Conservation (phyloP, 805 yeast genomes). For the Metschnikowia reukaufii region DNA sequence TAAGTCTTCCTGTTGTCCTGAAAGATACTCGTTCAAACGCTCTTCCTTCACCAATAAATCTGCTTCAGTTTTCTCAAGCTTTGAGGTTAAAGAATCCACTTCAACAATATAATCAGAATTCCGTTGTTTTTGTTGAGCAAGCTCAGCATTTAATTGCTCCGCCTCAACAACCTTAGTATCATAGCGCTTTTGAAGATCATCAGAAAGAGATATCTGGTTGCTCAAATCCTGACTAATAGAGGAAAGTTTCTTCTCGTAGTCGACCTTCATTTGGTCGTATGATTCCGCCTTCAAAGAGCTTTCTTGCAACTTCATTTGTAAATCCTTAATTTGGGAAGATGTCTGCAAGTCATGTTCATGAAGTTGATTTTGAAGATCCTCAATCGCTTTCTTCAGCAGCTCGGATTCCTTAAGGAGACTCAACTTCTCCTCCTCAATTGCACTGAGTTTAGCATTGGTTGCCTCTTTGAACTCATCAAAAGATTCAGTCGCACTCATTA, state of each 20-base stretch:
- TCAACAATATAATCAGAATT: neutral
- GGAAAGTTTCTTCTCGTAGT: constrained; percentile 31
- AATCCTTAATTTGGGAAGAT: constrained; percentile 15
- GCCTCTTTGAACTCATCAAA: constrained; percentile 44
- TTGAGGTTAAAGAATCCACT: constrained; percentile 6
- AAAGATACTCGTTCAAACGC: constrained; percentile 22
- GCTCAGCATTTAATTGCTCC: constrained; percentile 14
- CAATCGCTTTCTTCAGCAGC: constrained; percentile 10
- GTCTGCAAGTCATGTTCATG: constrained; percentile 6
- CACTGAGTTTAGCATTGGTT: constrained; percentile 22
- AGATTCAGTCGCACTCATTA: constrained; percentile 51
- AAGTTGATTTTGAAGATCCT: constrained; percentile 7
- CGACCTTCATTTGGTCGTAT: constrained; percentile 33
- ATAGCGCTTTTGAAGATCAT: constrained; percentile 53
- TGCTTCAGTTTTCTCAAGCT: constrained; percentile 23
- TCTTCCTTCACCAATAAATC: constrained; percentile 47
- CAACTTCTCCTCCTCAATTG: constrained; percentile 27
- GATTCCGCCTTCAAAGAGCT: constrained; percentile 34
- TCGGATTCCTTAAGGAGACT: constrained; percentile 22
- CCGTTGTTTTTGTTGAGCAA: constrained; percentile 13
- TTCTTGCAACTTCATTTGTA: constrained; percentile 24
- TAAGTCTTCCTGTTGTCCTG: constrained; percentile 34
- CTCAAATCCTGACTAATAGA: constrained; percentile 32
- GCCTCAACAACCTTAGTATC: constrained; percentile 23
- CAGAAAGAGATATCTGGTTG: constrained; percentile 47